Evolutionary conservation across 208 protist species (phyloP), one percentile per base, ranked within the genome.

Genomic region (Angomonas ambiguus): DNA sequence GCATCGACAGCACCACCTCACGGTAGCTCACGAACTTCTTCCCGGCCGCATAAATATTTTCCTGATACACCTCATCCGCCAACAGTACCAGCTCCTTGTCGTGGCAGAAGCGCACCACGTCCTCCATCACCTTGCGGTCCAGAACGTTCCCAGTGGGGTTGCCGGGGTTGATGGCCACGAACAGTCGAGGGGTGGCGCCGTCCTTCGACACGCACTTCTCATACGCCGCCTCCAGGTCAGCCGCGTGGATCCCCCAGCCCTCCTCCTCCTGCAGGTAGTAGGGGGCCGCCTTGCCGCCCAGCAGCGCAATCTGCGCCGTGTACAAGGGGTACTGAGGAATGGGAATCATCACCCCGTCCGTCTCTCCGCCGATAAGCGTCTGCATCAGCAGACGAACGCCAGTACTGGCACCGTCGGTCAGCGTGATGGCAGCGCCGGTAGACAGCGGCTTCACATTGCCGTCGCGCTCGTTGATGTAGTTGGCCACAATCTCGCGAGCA

Each of bases 311-410:
- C 62, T 98, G 86, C 3, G 98, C 98, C 42, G 93, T 97, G 87
- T 99, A 99, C 5, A 99, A 80, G 99, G 99, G 99, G 99, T 35
- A 99, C 92, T 99, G 98, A 60, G 99, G 99, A 53, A 99, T 98
- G 16, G 99, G 98, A 38, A 99, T 93, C 74, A 99, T 90, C 76
- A 95, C 84, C 1, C 77, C 95, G 51, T 96, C 93, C 0, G 57
- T 41, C 3, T 61, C 31, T 59, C 82, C 87, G 34, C 75, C 76
- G 10, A 97, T 74, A 11, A 99, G 53, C 22, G 3, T n/a, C 67
- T 97, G 72, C 25, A 99, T 48, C 18, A 96, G 49, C 74, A 99
- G 88, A 76, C 94, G 82, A 1, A 77, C 95, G 8, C 82, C 97
- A 33, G 70, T 69, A 53, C 84, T 96, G 18, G 98, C 99, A 61